Evolutionary conservation across 495 filamentous ascomycete species (phyloP).

Genomic region (Hyphodiscus hymeniophilus): DNA sequence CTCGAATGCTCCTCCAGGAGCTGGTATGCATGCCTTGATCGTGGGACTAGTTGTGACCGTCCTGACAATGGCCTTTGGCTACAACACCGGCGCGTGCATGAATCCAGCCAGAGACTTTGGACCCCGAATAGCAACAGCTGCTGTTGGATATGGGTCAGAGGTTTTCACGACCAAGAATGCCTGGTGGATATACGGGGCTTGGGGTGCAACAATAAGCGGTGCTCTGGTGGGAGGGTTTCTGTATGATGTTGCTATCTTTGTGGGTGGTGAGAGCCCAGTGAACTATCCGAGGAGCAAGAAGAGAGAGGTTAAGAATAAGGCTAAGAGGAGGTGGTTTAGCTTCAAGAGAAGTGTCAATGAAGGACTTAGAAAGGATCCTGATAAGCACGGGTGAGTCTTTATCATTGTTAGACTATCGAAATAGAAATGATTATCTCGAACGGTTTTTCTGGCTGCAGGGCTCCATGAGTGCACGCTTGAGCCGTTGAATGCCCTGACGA

Average conservation of each 20-base stretch:
- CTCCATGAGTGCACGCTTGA: no score
- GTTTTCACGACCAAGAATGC: slow-evolving; percentile 29
- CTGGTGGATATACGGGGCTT: slow-evolving; percentile 46
- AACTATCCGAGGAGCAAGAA: slow-evolving; percentile 33
- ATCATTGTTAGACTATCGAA: no score
- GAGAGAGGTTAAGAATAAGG: slow-evolving; percentile 1
- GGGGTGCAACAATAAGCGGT: slow-evolving; percentile 34
- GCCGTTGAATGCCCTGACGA: no score
- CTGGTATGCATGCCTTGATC: slow-evolving; percentile 41
- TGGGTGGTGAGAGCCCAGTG: slow-evolving; percentile 41
- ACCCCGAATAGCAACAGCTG: slow-evolving; percentile 30
- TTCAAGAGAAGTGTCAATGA: no score
- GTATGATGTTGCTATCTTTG: slow-evolving; percentile 45
- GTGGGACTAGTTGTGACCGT: slow-evolving; percentile 37
- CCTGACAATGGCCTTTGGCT: slow-evolving; percentile 36
- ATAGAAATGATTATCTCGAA: no score
- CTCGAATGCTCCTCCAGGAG: slow-evolving; percentile 44
- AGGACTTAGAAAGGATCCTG: no score
- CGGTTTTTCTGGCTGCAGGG: no score
- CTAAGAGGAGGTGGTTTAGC: slow-evolving; percentile 19
- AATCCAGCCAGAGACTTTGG: slow-evolving; percentile 47
- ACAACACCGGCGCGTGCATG: slow-evolving; percentile 39
- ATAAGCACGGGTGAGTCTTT: no score
- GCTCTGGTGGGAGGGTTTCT: slow-evolving; percentile 34
- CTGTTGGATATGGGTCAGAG: slow-evolving; percentile 33